Conservation (phyloP, 2,329 filamentous ascomycete genomes). For the Davidsoniella eucalypti region DNA sequence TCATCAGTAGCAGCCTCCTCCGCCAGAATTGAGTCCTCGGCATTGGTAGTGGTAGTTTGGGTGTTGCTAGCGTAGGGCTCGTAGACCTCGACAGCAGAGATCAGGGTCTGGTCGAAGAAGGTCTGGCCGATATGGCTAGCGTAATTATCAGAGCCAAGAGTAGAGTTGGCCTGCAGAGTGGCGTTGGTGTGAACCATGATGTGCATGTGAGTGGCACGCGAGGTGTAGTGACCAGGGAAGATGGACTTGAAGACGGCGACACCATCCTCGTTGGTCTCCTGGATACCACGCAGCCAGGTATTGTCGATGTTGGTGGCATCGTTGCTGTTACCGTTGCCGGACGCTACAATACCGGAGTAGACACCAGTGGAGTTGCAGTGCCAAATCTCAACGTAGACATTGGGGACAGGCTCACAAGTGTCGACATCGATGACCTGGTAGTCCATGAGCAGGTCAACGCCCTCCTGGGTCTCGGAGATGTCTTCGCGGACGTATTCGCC, state of each 20-base stretch:
- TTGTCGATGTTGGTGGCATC: conserved; percentile 19
- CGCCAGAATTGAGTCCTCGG: conserved; percentile 31
- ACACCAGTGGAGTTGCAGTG: conserved; percentile 29
- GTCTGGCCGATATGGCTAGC: conserved; percentile 45
- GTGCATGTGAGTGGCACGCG: conserved; percentile 27
- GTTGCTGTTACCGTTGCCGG: conserved; percentile 21
- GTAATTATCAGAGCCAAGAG: conserved; percentile 28
- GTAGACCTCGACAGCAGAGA: conserved; percentile 29
- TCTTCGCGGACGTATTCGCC: conserved; percentile 25
- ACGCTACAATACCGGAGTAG: conserved; percentile 25
- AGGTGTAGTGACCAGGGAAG: conserved; percentile 28
- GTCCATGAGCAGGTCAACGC: conserved; percentile 26
- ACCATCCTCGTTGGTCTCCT: conserved; percentile 24
- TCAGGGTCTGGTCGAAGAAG: conserved; percentile 42
- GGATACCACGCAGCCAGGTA: conserved; percentile 25
- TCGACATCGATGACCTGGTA: conserved; percentile 27
- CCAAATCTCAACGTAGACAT: conserved; percentile 28
- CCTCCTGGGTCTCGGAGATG: conserved; percentile 25
- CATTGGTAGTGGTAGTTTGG: conserved; percentile 30
- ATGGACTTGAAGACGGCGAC: conserved; percentile 26
- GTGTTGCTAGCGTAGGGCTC: conserved; percentile 30
- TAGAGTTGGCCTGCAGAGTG: conserved; percentile 30
- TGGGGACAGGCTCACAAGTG: conserved; percentile 24
- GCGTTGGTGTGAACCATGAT: conserved; percentile 21
- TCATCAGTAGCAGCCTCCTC: conserved; percentile 29